Percentiles rank a stretch among this genome's conserved stretches.
Conservation (phyloP, 1,284 basidiomycete genomes). For the Rhodotorula sp. region DNA sequence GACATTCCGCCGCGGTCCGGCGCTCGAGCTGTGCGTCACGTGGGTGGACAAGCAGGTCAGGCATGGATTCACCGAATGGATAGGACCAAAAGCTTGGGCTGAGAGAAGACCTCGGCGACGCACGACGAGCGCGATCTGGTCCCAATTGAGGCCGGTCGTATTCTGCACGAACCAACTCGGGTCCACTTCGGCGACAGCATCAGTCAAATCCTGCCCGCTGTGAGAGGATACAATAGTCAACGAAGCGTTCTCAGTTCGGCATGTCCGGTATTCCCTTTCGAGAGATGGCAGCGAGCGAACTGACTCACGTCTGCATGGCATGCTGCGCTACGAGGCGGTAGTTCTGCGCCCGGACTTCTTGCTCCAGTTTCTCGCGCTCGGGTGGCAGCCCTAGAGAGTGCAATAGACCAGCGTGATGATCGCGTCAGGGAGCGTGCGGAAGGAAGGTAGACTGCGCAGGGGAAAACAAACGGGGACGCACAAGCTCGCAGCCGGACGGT, state of each 20-base stretch:
- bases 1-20: conserved; percentile 34
- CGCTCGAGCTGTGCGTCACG: conserved; percentile 24
- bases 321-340: conserved; percentile 17
- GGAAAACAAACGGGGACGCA: neutral
- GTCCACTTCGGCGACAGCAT: neutral
- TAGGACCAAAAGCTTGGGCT: neutral
- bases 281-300: too few relatives aligned
- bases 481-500: conserved; percentile 15
- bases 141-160: conserved; percentile 30
- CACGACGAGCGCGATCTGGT: conserved; percentile 24
- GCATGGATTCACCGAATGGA: neutral
- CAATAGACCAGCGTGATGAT: too few relatives aligned
- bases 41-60: neutral
- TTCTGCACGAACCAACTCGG: conserved; percentile 15
- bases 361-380: conserved; percentile 24
- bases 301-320: conserved; percentile 9
- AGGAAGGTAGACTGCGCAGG: neutral
- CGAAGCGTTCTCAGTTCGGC: neutral
- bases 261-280: too few relatives aligned
- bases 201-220: conserved; percentile 19
- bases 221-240: too few relatives aligned
- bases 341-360: conserved; percentile 29
- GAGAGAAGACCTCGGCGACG: neutral
- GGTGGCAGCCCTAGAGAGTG: conserved; percentile 14
- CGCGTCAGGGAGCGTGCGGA: neutral